phyloP scores from a whole-genome alignment of 257 asterid species.

The Nicotiana noctiflora region DNA sequence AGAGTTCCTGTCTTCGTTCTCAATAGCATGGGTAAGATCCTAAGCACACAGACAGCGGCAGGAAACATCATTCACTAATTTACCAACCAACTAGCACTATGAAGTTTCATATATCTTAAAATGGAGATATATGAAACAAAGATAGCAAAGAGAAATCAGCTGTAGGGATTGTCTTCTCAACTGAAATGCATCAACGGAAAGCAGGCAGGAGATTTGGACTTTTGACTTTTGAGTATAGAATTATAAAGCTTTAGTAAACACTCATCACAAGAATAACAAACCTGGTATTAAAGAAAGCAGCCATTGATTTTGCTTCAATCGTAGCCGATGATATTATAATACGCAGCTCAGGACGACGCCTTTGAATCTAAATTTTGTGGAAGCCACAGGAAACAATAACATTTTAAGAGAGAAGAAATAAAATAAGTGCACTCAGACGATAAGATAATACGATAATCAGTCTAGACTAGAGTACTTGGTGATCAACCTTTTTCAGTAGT shows the following conservation, averaged over 20 bases:
- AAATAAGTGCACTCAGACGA: neutral
- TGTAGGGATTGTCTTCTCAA: neutral
- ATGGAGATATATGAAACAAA: no score
- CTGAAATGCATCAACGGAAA: neutral
- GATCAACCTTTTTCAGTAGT: slow-evolving; percentile 80
- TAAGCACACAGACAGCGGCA: neutral
- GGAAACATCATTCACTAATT: neutral
- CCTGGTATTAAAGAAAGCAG: slow-evolving; percentile 77
- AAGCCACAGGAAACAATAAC: neutral
- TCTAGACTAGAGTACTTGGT: neutral
- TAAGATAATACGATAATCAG: neutral
- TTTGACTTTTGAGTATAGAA: neutral
- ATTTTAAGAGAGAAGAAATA: neutral
- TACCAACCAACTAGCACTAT: neutral
- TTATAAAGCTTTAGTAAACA: neutral
- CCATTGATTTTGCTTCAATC: slow-evolving; percentile 89
- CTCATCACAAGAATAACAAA: slow-evolving; percentile 13
- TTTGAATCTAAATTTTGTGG: slow-evolving; percentile 52
- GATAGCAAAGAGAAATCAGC: no score
- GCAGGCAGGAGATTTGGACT: neutral
- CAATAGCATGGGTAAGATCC: neutral
- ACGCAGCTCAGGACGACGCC: slow-evolving; percentile 81
- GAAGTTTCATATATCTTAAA: no score
- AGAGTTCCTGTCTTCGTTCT: neutral
- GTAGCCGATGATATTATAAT: slow-evolving; percentile 93